Evolutionary conservation across 176 grass and related monocot species (phyloP), one percentile per base, ranked within the genome.

Genomic region (Zoysia japonica): DNA sequence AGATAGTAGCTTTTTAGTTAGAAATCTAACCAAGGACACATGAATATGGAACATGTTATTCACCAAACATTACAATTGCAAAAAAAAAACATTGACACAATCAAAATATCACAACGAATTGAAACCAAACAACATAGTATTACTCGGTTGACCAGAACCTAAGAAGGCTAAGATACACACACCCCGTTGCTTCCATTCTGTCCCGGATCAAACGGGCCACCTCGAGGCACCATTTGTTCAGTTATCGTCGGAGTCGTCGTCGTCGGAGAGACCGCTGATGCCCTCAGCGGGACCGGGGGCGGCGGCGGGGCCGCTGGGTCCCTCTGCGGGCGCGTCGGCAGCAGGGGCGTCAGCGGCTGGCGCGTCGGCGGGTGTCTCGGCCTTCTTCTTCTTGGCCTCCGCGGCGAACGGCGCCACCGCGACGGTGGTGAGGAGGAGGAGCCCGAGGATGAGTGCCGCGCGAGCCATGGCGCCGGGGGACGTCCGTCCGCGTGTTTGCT

Each of bases 181-280:
- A 10, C 57, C 3, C 57, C 57, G 19, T 28, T 35, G n/a, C 3
- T 9, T 61, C 2, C 57, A 28, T 61, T 3, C 20, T 19, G 8
- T 9, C 59, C 59, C 8, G 20, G 6, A 57, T 57, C 17, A 3
- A 36, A 61, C 28, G 28, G 57, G 9, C 28, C 28, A 28, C 28
- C 28, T 28, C 28, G 28, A 28, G 9, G 2, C 54, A 17, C 16
- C 54, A n/a, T 28, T 19, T 3, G 20, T 11, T 61, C 59, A 61
- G 59, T 61, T 79, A 1, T 63, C 46, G 28, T 75, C 62, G 65
- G 72, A 45, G 71, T 87, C 82, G 36, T 66, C 49, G n/a, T 84
- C 71, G 63, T 46, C 46, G 3, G 87, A 62, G 62, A 92, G 86
- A 53, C 85, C 86, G 71, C 48, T 59, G 70, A 92, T 89, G n/a